A percentile compares a stretch with the other conserved stretches of the same genome.
Evolutionary conservation across 1,284 basidiomycete genomes (phyloP).

Genomic region (Stygiomarasmius scandens): DNA sequence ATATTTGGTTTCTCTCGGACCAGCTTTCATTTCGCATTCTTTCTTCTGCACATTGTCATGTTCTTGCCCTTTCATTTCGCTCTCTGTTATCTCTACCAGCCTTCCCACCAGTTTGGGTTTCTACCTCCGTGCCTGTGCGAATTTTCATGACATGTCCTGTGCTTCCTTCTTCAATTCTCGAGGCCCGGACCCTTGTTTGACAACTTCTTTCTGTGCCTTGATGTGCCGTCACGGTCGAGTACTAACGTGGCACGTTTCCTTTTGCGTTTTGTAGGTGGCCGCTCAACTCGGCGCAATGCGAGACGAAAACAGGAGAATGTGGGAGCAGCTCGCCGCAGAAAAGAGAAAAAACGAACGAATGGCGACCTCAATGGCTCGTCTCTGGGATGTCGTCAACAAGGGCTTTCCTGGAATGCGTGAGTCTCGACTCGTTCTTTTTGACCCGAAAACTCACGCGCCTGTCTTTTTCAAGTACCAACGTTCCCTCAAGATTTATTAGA

Average conservation of each 20-base stretch:
- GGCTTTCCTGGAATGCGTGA: constrained; percentile 53
- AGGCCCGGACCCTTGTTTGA: neutral
- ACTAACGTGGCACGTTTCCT: neutral
- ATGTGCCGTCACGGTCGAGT: neutral
- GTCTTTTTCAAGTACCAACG: constrained; percentile 48
- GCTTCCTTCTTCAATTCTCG: neutral
- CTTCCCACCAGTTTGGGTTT: neutral
- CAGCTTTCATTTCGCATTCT: too few species aligned
- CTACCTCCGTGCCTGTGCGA: neutral
- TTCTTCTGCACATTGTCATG: constrained; percentile 8
- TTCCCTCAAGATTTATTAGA: constrained; percentile 69
- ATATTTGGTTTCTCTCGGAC: too few species aligned
- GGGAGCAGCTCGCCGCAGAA: constrained; percentile 58
- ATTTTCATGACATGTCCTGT: neutral
- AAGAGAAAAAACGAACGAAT: constrained; percentile 52
- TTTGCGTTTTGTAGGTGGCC: constrained; percentile 43
- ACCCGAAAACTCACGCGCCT: constrained; percentile 5
- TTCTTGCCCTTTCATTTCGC: neutral
- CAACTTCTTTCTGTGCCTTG: neutral
- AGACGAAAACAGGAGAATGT: constrained; percentile 66
- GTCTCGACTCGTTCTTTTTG: constrained; percentile 25
- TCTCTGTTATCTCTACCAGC: neutral
- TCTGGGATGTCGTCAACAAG: constrained; percentile 62
- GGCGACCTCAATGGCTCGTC: constrained; percentile 45
- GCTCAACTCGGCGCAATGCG: constrained; percentile 68